Conservation (phyloP, 1,284 basidiomycete species). For the Sporisorium graminicola region DNA sequence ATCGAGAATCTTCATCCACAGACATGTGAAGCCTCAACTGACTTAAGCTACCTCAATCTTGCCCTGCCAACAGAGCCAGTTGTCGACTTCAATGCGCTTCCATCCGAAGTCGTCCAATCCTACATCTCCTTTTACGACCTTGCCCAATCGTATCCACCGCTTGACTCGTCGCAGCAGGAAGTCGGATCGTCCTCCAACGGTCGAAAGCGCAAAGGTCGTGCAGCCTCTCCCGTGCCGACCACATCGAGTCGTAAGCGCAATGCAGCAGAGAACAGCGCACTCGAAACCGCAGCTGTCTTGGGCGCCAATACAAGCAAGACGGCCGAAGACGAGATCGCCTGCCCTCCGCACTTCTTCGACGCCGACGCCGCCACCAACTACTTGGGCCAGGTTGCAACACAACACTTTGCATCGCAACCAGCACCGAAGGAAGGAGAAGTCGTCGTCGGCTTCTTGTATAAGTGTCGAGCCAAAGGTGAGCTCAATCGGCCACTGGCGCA, state of each 20-base stretch:
- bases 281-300: constrained; percentile 23
- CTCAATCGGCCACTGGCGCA: constrained; percentile 48
- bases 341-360: constrained; percentile 60
- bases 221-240: constrained; percentile 17
- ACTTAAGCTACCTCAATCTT: neutral
- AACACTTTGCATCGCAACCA: constrained; percentile 58
- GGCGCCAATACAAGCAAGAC: constrained; percentile 21
- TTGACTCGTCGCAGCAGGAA: constrained; percentile 28
- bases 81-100: constrained; percentile 55
- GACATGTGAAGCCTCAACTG: neutral
- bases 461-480: constrained; percentile 60
- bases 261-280: constrained; percentile 28
- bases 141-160: constrained; percentile 53
- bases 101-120: constrained; percentile 51
- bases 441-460: constrained; percentile 63
- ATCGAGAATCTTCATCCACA: neutral
- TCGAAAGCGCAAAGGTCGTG: constrained; percentile 41
- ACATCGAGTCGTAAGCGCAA: constrained; percentile 32
- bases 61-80: constrained; percentile 30
- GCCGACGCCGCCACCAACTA: constrained; percentile 56
- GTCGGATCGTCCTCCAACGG: constrained; percentile 20
- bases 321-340: constrained; percentile 46
- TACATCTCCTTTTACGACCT: constrained; percentile 60
- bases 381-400: constrained; percentile 53
- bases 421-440: constrained; percentile 65